Conservation (phyloP, 441 rosid genomes). For the Hura crepitans region DNA sequence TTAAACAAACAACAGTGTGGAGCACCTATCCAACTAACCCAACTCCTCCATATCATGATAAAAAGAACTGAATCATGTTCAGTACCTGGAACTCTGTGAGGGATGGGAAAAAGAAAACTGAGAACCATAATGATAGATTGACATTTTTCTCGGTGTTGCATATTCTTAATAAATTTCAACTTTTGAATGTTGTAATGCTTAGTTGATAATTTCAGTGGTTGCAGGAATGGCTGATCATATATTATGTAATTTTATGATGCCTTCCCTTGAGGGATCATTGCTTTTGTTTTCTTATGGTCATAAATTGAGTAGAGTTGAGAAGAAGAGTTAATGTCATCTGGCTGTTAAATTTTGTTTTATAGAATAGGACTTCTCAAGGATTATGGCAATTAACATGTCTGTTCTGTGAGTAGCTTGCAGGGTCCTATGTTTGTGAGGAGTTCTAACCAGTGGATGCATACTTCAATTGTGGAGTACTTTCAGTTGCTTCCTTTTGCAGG, state of each 20-base stretch:
- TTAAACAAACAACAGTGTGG: too few species aligned
- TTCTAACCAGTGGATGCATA: constrained; percentile 40
- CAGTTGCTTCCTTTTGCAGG: constrained; percentile 69
- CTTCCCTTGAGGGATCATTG: not conserved
- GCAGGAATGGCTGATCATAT: not conserved
- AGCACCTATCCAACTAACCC: too few species aligned
- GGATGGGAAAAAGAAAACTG: not conserved
- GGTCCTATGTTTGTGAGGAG: constrained; percentile 56
- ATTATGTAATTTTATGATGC: not conserved
- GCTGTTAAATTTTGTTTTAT: not conserved
- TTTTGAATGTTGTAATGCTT: not conserved
- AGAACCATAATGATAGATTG: not conserved
- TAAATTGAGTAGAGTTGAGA: not conserved
- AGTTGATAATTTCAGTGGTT: not conserved
- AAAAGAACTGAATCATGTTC: too few species aligned
- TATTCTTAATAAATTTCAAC: not conserved
- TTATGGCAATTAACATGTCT: constrained; percentile 13
- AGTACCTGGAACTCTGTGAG: not conserved
- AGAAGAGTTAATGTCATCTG: not conserved
- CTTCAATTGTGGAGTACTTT: constrained; percentile 57
- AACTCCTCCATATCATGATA: too few species aligned
- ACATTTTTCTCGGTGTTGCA: not conserved
- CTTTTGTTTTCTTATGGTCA: not conserved
- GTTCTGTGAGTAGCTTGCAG: constrained; percentile 50
- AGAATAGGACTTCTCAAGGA: not conserved